Conservation (phyloP, 2,329 filamentous ascomycete genomes). For the Xylariomycetidae sp. region DNA sequence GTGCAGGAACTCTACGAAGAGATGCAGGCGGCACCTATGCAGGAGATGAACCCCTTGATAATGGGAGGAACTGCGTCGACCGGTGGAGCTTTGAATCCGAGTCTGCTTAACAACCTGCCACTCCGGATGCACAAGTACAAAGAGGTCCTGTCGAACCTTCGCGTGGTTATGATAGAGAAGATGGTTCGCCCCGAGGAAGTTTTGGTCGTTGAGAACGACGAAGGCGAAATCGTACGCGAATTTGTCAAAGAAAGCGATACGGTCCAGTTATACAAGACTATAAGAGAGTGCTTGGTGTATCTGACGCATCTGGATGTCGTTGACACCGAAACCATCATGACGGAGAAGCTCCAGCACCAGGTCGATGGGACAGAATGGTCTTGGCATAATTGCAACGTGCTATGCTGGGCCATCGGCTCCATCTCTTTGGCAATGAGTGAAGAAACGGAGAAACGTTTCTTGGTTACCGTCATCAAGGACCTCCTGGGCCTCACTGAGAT, state of each 20-base stretch:
- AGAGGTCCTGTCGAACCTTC: conserved; percentile 87
- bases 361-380: conserved; percentile 97
- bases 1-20: conserved; percentile 98
- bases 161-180: conserved; percentile 99
- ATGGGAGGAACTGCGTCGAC: conserved; percentile 72
- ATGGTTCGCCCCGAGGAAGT: conserved; percentile 99
- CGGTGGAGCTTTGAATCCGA: conserved; percentile 80
- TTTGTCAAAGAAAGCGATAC: conserved; percentile 99
- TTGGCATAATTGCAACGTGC: conserved; percentile 98
- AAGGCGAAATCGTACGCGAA: conserved; percentile 97
- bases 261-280: conserved; percentile 98
- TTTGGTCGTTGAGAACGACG: conserved; percentile 97
- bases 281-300: conserved; percentile 93
- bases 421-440: conserved; percentile 99
- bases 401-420: conserved; percentile 98
- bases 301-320: conserved; percentile 95
- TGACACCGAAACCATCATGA: conserved; percentile 98
- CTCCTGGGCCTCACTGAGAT: conserved; percentile 94
- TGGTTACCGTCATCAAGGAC: conserved; percentile 98
- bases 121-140: conserved; percentile 97
- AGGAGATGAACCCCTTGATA: conserved; percentile 85
- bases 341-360: conserved; percentile 91
- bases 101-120: conserved; percentile 81
- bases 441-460: conserved; percentile 96
- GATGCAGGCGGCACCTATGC: conserved; percentile 94